These are phyloP conservation scores for Rhizoclosmatium sp. DNA, from an alignment of 192 early-diverging fungal species.

Conservation along the genomic window DNA sequence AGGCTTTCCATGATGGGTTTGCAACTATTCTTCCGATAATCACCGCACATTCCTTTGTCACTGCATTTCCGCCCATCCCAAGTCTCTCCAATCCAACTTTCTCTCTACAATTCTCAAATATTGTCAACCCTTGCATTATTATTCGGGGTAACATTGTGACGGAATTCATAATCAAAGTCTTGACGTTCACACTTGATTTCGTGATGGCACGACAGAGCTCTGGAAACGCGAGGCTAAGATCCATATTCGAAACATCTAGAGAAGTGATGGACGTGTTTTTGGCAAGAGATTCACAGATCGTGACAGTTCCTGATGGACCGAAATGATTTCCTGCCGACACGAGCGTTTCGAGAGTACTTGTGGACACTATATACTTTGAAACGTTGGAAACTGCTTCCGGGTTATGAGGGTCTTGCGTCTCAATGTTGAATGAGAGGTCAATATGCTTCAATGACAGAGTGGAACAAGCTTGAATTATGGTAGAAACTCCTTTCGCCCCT, in stretches of 20 bases:
- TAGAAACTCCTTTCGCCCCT: not conserved
- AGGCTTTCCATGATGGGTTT: not conserved
- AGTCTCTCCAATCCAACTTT: not conserved
- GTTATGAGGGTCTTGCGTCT: not conserved
- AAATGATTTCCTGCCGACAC: not conserved
- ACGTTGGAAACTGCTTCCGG: not conserved
- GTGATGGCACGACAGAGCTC: not conserved
- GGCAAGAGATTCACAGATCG: not conserved
- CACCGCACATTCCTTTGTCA: not conserved
- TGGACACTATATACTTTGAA: not conserved
- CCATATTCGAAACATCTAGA: not conserved
- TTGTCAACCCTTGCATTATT: not conserved
- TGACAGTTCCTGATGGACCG: not conserved
- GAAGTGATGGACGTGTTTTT: not conserved
- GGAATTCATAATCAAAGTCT: not conserved
- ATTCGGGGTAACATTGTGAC: not conserved
- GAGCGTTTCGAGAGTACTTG: not conserved
- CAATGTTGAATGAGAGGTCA: not conserved
- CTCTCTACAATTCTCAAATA: not conserved
- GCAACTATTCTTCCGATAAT: not conserved
- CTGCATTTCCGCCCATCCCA: not conserved
- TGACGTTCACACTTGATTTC: not conserved
- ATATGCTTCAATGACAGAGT: not conserved
- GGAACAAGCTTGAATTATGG: not conserved
- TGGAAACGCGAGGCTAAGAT: not conserved